Evolutionary conservation across 2,329 filamentous ascomycete species (phyloP), one percentile per base, ranked within the genome.

Genomic region (Fusarium sacchari): DNA sequence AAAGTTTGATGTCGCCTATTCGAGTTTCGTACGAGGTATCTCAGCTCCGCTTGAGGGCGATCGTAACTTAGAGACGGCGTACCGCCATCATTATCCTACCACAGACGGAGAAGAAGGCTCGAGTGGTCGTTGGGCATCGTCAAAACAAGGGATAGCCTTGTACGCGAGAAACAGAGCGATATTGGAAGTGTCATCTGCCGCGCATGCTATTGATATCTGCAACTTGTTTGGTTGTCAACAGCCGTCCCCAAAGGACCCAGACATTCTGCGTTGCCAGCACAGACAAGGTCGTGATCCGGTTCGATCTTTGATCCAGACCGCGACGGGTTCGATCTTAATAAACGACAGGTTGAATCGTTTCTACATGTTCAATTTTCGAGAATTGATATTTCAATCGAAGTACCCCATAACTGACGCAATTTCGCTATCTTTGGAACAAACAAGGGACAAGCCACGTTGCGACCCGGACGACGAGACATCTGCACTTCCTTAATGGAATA

Each of bases 111-210:
- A 64, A 67, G 58, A 67, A 70, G 60, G 63, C 56, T 64, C 62
- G 62, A 61, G 68, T 63, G 65, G 58, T 39, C 59, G 61, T 78
- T 78, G 75, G 76, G 76, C 76, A 78, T 76, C 76, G 67, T 71
- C 63, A 59, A 63, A 71, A 67, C 76, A 77, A 74, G 76, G 76
- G 72, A 76, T 68, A 78, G 76, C 76, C 76, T 77, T 78, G 76
- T 76, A 76, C 44, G 42, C 44, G 55, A 63, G 61, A 70, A 67
- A 69, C 75, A 74, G 42, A 65, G 34, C 64, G 61, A 70, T 57
- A 60, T 58, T 67, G 57, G 44, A 61, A 69, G 64, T 60, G 44
- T 53, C 64, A 75, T 65, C 69, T 75, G 61, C 63, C 63, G 67
- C 67, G 58, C 34, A 63, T 70, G 67, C 72, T 72, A 47, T 60